Evolutionary conservation across 495 filamentous ascomycete genomes (phyloP).

Genomic region (Neurospora sp.): DNA sequence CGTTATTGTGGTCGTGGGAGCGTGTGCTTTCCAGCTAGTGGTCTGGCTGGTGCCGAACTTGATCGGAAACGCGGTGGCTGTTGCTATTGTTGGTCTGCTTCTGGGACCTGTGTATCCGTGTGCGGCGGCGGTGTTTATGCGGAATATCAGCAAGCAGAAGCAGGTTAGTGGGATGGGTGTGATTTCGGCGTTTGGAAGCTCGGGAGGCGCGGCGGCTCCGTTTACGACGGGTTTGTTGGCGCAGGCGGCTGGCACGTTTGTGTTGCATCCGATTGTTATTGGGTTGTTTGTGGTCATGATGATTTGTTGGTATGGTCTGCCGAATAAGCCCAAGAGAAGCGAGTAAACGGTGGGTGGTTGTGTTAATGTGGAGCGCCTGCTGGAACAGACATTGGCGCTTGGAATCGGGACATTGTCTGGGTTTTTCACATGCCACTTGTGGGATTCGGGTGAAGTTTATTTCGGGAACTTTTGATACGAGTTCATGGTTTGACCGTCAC

Average conservation of each 20-base stretch:
- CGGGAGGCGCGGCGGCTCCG: conserved; percentile 63
- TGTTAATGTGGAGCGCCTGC: not conserved
- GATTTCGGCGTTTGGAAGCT: conserved; percentile 62
- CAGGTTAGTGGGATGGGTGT: conserved; percentile 60
- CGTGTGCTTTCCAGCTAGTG: conserved; percentile 56
- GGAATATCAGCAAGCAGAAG: conserved; percentile 49
- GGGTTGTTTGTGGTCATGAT: conserved; percentile 61
- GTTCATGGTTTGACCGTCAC: no score
- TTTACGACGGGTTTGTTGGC: conserved; percentile 67
- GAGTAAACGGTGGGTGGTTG: conserved; percentile 23
- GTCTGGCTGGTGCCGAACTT: conserved; percentile 68
- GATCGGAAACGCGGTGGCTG: conserved; percentile 58
- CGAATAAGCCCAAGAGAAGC: conserved; percentile 42
- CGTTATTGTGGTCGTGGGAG: conserved; percentile 46
- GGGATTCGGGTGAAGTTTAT: no score
- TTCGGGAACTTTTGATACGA: no score
- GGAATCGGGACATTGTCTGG: no score
- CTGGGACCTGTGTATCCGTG: conserved; percentile 71
- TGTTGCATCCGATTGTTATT: conserved; percentile 65
- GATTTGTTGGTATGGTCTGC: conserved; percentile 51
- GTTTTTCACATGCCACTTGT: no score
- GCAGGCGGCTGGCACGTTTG: conserved; percentile 57
- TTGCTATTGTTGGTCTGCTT: conserved; percentile 64
- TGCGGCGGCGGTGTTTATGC: conserved; percentile 54
- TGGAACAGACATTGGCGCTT: no score